phyloP scores from a whole-genome alignment of 1,284 basidiomycete genomes.

The Leccinum angustisporum region DNA sequence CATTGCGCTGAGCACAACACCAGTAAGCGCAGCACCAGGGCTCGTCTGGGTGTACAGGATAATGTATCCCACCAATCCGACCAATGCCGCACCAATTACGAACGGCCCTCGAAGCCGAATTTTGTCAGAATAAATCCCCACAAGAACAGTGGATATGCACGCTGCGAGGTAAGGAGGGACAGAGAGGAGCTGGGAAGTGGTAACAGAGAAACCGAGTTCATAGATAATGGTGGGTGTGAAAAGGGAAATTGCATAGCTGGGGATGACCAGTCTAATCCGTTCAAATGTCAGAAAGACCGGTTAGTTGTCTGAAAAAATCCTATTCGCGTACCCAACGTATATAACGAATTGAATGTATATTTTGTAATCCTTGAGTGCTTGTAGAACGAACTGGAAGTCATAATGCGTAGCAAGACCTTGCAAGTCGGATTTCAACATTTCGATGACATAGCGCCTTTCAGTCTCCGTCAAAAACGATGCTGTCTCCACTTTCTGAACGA shows the following conservation, averaged over 20 bases:
- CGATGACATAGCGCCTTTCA: slow-evolving; percentile 37
- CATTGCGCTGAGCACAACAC: slow-evolving; percentile 48
- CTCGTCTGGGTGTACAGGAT: slow-evolving; percentile 39
- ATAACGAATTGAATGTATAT: slow-evolving; percentile 43
- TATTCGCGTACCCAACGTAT: slow-evolving; percentile 39
- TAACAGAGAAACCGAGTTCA: slow-evolving; percentile 53
- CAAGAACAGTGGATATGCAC: slow-evolving; percentile 38
- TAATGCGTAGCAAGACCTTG: slow-evolving; percentile 35
- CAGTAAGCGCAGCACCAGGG: slow-evolving; percentile 44
- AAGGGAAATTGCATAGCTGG: slow-evolving; percentile 56
- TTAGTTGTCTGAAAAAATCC: not conserved
- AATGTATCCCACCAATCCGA: slow-evolving; percentile 44
- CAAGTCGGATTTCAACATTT: slow-evolving; percentile 40
- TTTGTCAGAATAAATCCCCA: slow-evolving; percentile 44
- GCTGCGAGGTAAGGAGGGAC: slow-evolving; percentile 47
- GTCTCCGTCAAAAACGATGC: slow-evolving; percentile 42
- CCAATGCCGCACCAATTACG: slow-evolving; percentile 35
- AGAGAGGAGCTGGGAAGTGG: slow-evolving; percentile 54
- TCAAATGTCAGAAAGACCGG: slow-evolving; percentile 4
- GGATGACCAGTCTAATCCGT: slow-evolving; percentile 39
- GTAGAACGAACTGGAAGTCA: slow-evolving; percentile 37
- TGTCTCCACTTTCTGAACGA: slow-evolving; percentile 42
- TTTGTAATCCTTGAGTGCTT: slow-evolving; percentile 45
- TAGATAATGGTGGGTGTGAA: slow-evolving; percentile 57
- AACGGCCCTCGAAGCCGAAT: slow-evolving; percentile 43